Evolutionary conservation across 2,329 filamentous ascomycete genomes (phyloP).

Genomic region (Ascochyta koolunga): DNA sequence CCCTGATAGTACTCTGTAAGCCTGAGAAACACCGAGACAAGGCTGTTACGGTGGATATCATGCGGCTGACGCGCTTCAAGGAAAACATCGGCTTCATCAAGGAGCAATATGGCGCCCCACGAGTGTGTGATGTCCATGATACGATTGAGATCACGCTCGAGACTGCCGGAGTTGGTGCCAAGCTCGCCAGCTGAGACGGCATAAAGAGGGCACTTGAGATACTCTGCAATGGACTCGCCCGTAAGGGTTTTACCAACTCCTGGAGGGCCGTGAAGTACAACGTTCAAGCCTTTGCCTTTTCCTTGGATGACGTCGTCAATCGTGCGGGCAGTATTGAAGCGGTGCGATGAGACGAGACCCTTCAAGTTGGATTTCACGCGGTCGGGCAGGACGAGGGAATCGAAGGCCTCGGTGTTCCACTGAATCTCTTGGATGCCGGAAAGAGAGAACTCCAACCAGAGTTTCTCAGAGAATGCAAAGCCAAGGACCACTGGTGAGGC

Average conservation of each 20-base stretch:
- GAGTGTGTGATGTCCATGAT: slow-evolving; percentile 85
- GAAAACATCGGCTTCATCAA: slow-evolving; percentile 71
- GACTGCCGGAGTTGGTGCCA: slow-evolving; percentile 71
- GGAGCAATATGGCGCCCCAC: slow-evolving; percentile 83
- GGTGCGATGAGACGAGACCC: slow-evolving; percentile 83
- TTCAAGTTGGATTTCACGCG: slow-evolving; percentile 71
- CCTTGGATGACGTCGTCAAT: slow-evolving; percentile 76
- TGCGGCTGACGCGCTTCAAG: slow-evolving; percentile 82
- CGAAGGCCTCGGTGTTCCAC: slow-evolving; percentile 84
- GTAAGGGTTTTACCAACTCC: slow-evolving; percentile 90
- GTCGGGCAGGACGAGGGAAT: slow-evolving; percentile 74
- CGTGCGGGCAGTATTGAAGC: slow-evolving; percentile 78
- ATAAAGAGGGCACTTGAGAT: slow-evolving; percentile 81
- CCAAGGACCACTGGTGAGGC: slow-evolving; percentile 84
- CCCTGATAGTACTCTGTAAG: slow-evolving; percentile 91
- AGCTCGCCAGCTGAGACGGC: slow-evolving; percentile 83
- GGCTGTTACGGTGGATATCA: slow-evolving; percentile 82
- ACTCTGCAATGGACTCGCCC: slow-evolving; percentile 83
- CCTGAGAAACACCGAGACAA: slow-evolving; percentile 86
- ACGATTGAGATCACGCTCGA: slow-evolving; percentile 80
- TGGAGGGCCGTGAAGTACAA: slow-evolving; percentile 77
- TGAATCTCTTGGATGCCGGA: slow-evolving; percentile 79
- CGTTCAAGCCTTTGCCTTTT: slow-evolving; percentile 84
- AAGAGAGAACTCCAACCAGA: slow-evolving; percentile 88
- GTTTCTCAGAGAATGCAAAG: slow-evolving; percentile 85